Evolutionary conservation across 2,329 filamentous ascomycete species (phyloP).

Genomic region (Stachybotrys elegans): DNA sequence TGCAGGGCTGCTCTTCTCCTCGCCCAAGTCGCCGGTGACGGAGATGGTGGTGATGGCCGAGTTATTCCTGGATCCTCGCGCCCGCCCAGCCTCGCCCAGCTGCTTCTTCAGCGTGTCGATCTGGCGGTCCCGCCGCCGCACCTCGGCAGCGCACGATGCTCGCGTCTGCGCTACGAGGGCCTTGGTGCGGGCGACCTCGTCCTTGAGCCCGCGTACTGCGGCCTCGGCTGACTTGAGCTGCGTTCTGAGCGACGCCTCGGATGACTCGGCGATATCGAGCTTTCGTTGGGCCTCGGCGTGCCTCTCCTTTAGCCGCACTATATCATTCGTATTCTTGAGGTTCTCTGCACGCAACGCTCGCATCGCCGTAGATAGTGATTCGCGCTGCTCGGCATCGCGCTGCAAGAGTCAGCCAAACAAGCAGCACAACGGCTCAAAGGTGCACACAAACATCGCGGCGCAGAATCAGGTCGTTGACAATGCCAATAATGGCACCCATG

Average conservation of each 20-base stretch:
- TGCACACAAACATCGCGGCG: constrained; percentile 66
- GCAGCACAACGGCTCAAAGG: not conserved
- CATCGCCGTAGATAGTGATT: constrained; percentile 74
- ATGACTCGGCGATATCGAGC: constrained; percentile 57
- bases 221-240: constrained; percentile 71
- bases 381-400: constrained; percentile 86
- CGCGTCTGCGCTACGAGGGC: constrained; percentile 76
- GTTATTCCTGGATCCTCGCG: constrained; percentile 50
- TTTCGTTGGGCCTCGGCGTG: constrained; percentile 50
- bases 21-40: constrained; percentile 48
- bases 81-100: constrained; percentile 64
- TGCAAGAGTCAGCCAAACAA: constrained; percentile 29
- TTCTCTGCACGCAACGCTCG: constrained; percentile 71
- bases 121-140: constrained; percentile 84
- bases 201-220: constrained; percentile 70
- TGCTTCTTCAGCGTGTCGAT: constrained; percentile 87
- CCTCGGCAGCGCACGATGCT: constrained; percentile 81
- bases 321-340: constrained; percentile 65
- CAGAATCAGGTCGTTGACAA: constrained; percentile 89
- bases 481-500: constrained; percentile 83
- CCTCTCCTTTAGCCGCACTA: constrained; percentile 53
- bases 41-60: constrained; percentile 52
- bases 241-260: constrained; percentile 63
- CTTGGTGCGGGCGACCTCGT: constrained; percentile 77
- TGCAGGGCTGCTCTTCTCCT: constrained; percentile 36